Base-by-base conservation (phyloP, 306 rosid genomes). In the Gillenia trifoliata region DNA sequence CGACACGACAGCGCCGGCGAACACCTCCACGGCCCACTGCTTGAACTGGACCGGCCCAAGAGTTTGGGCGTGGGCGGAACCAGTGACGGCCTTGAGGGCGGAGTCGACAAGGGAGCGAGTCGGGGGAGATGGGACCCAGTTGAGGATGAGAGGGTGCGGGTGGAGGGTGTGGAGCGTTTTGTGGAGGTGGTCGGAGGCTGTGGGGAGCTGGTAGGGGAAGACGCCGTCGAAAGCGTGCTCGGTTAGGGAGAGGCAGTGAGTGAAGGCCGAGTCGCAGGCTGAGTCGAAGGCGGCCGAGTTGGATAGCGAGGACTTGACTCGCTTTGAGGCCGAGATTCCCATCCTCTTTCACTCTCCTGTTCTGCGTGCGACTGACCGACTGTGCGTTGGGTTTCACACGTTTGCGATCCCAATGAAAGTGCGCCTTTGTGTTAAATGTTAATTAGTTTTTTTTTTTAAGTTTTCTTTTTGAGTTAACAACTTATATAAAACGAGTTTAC, bases 121-220 rank as follows among this genome's bases (percentile, higher is more conserved):
- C 5, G 96, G 98, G 1, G 96, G 87, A 6, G 88, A 19, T 0
- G 88, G 83, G 73, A 92, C 68, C 96, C 98, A 90, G 66, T 73
- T 84, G 63, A 62, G 28, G 87, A 92, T 34, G 67, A 90, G 89
- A 1, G 90, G 78, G 61, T 81, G 86, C 8, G 77, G 83, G 2
- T 11, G 81, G 54, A 69, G 34, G 59, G 34, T 40, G 83, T 71
- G 67, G 62, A 89, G 89, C 36, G 71, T 38, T 12, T 25, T 52
- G 90, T 90, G 85, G 77, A 91, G 86, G 72, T 86, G 76, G 50
- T 86, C 88, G 63, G 97, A 78, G 34, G 97, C 98, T 6, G 86
- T 64, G 81, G 72, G 60, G 82, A 93, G 97, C 40, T 93, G 97
- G 80, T 83, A 91, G 13, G 91, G 96, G 52, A 88, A 84, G 47